Percentiles rank a stretch among this genome's conserved stretches.
Evolutionary conservation across 768 basidiomycete genomes (phyloP).

Genomic region (Leccinum ochraceum): DNA sequence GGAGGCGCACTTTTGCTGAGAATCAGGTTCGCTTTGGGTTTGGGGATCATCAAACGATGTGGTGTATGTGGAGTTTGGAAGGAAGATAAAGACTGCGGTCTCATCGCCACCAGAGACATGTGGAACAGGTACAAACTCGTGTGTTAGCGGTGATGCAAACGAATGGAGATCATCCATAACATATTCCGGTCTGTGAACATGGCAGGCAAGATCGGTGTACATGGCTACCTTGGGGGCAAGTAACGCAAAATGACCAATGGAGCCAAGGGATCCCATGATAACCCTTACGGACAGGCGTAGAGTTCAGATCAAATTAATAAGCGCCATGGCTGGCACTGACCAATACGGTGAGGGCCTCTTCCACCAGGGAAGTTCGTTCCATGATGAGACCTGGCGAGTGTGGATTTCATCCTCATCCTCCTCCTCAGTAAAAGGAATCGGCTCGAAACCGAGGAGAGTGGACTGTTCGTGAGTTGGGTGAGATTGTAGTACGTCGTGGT

Average conservation of each 20-base stretch:
- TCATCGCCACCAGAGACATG: background rate
- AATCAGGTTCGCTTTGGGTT: constrained; percentile 2
- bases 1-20: constrained; percentile 47
- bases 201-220: constrained; percentile 72
- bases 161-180: background rate
- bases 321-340: constrained; percentile 41
- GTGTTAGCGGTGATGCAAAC: background rate
- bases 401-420: constrained; percentile 29
- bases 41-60: background rate
- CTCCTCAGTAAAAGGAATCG: constrained; percentile 8
- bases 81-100: background rate
- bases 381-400: constrained; percentile 26
- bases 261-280: constrained; percentile 51
- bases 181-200: constrained; percentile 62
- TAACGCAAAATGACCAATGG: constrained; percentile 56
- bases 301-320: background rate
- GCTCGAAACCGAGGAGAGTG: constrained; percentile 28
- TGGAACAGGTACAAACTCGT: background rate
- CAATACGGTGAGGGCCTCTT: constrained; percentile 72
- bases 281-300: constrained; percentile 46
- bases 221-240: constrained; percentile 73
- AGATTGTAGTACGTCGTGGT: constrained; percentile 42
- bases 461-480: constrained; percentile 42
- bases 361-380: constrained; percentile 63
- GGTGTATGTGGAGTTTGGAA: constrained; percentile 6